Base-by-base conservation (phyloP, 1,284 basidiomycete species). In the Melampsora americana region DNA sequence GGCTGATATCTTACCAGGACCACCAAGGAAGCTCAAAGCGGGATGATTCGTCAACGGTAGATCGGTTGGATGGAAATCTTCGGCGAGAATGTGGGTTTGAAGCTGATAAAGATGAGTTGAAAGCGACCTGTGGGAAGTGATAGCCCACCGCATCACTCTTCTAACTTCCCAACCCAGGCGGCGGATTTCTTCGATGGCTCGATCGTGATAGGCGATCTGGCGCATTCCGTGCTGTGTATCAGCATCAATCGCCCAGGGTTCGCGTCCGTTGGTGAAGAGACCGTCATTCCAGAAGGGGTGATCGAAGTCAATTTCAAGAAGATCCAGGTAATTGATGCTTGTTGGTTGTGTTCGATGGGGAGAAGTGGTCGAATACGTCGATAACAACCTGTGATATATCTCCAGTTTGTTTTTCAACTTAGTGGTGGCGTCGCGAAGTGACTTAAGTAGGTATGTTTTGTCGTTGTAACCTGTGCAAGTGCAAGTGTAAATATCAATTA, bases 141-240 rank as follows among this genome's bases (percentile, higher is more conserved):
- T 66, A 9, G 65, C 32, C 65, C 65, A 66, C 42, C 39, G 2
- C 35, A 66, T 66, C 20, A 20, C 14, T 20, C 65, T 6, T n/a
- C 65, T 66, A 42, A 12, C 20, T 67, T 67, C 66, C 66, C 66
- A 67, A 28, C 66, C 66, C 9, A 67, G 3, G 20, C 66, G 23
- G 11, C 39, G 42, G 11, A 67, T 28, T 50, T 67, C 66, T 23
- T 67, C 66, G 23, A 0, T 16, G 4, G 66, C 39, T 2, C 39
- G 5, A 44, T 67, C n/a, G 9, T 9, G 23, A 7, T 23, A 23
- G 2, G 66, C 66, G 1, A 67, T 6, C 12, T 42, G 66, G 1
- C 65, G 28, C 23, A 67, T 48, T 16, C 66, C 66, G 3, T 67
- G 5, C 39, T 67, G 66, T 14, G 66, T 67, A 28, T 26, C 12